Base-by-base conservation (phyloP, 306 rosid genomes). In the Adenanthera pavonina region DNA sequence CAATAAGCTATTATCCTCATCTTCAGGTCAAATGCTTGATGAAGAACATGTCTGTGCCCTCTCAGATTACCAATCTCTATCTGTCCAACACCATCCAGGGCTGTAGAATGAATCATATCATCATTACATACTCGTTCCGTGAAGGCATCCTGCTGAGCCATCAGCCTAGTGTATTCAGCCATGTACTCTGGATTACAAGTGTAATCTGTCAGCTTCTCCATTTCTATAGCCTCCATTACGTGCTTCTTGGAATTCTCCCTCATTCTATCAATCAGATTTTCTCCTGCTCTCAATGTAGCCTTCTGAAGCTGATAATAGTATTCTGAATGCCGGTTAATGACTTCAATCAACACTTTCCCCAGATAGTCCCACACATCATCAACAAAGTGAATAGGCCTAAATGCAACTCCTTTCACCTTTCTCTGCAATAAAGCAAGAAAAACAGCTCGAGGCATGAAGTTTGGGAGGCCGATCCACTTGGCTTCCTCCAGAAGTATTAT, bases 161-260 rank as follows among this genome's bases (percentile, higher is more conserved):
- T 82, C 0, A 91, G 73, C 35, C 1, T 72, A 0, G 46, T 84
- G 73, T 91, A 89, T 17, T 88, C 86, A 0, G 17, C 0, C 1
- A 20, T 0, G 13, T 81, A 91, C 1, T 89, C 92, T 0, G 89
- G 67, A 19, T 81, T 76, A 17, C 89, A 89, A 0, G 93, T 89
- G 19, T 88, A 91, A 12, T 86, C 91, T 0, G 92, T 88, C 0
- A 72, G 77, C 70, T 70, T 84, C 38, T 89, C 92, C 96, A 89
- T 91, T 17, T 91, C 84, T 0, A 89, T 81, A 0, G 82, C 85
- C 6, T 85, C 85, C 62, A 2, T 0, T 0, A 88, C 89, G 74
- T 83, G 88, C 3, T 57, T 80, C 3, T 49, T 54, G 0, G 90
- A 86, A 1, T 4, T 52, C 2, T 80, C 80, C 46, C 72, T 89